Evolutionary conservation across 108 stramenopile genomes (phyloP).

Genomic region (Cyclotella baltica): DNA sequence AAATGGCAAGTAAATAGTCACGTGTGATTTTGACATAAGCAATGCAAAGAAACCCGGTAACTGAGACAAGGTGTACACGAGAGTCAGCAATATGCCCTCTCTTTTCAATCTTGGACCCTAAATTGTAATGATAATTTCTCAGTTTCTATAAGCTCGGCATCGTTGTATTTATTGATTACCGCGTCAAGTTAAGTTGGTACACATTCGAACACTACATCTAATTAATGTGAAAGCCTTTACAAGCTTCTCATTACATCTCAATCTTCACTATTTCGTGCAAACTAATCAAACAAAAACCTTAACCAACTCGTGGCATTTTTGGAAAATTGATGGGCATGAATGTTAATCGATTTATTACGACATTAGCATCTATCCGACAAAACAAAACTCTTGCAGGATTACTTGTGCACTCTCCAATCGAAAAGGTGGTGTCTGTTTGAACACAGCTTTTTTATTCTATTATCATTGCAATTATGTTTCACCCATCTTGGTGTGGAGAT

Average conservation of each 20-base stretch:
- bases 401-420: background rate
- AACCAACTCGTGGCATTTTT: too few species aligned
- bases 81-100: constrained; percentile 84
- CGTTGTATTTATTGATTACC: background rate
- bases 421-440: background rate
- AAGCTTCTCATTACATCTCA: too few species aligned
- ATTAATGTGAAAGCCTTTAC: too few species aligned
- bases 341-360: too few species aligned
- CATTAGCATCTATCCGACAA: too few species aligned
- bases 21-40: constrained; percentile 85
- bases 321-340: too few species aligned
- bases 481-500: background rate
- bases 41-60: constrained; percentile 81
- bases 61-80: constrained; percentile 82
- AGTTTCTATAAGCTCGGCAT: background rate
- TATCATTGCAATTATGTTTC: background rate
- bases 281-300: too few species aligned
- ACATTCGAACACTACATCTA: too few species aligned
- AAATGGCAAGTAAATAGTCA: constrained; percentile 33
- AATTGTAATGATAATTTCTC: background rate
- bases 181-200: background rate
- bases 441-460: background rate
- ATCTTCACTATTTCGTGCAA: too few species aligned
- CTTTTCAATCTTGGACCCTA: constrained; percentile 77
- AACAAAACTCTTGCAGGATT: background rate